These are phyloP conservation scores for Naganishia vishniacii DNA, from an alignment of 768 basidiomycete species.

Conservation along the genomic window DNA sequence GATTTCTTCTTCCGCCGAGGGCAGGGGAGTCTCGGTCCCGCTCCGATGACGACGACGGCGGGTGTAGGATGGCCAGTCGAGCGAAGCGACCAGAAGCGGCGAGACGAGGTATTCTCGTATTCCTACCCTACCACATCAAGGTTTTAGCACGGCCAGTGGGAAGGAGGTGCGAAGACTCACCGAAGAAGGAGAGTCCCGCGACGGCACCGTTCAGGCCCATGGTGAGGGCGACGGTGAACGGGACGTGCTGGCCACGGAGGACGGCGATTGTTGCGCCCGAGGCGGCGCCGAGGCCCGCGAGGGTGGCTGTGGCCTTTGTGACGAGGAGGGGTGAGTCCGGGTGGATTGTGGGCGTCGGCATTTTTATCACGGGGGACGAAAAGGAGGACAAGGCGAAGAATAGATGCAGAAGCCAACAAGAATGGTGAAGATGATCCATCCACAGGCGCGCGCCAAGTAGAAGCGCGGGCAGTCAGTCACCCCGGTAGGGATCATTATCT, in stretches of 20 bases:
- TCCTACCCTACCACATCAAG: slow-evolving; percentile 51
- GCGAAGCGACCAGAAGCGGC: slow-evolving; percentile 56
- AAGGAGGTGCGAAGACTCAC: slow-evolving; percentile 57
- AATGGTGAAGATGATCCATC: not conserved
- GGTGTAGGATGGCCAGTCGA: slow-evolving; percentile 54
- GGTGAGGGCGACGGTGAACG: slow-evolving; percentile 55
- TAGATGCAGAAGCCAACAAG: not conserved
- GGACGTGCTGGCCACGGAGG: slow-evolving; percentile 54
- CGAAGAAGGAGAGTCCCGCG: slow-evolving; percentile 70
- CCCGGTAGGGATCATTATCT: too few relatives aligned
- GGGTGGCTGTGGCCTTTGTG: slow-evolving; percentile 32
- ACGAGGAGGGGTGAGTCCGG: slow-evolving; percentile 39
- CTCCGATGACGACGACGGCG: slow-evolving; percentile 21
- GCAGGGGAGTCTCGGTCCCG: too few relatives aligned
- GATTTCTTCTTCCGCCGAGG: slow-evolving; percentile 16
- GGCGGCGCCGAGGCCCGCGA: slow-evolving; percentile 57
- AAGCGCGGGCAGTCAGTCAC: not conserved
- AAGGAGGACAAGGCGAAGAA: not conserved
- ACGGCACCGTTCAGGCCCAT: slow-evolving; percentile 69
- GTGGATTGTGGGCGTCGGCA: slow-evolving; percentile 31
- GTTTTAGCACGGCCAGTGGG: not conserved
- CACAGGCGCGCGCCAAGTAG: not conserved
- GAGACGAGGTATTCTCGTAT: slow-evolving; percentile 70
- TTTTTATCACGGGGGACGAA: not conserved
- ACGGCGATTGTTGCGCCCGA: slow-evolving; percentile 54